Evolutionary conservation across 2,329 filamentous ascomycete species (phyloP).

Genomic region (Zarea fungicola): DNA sequence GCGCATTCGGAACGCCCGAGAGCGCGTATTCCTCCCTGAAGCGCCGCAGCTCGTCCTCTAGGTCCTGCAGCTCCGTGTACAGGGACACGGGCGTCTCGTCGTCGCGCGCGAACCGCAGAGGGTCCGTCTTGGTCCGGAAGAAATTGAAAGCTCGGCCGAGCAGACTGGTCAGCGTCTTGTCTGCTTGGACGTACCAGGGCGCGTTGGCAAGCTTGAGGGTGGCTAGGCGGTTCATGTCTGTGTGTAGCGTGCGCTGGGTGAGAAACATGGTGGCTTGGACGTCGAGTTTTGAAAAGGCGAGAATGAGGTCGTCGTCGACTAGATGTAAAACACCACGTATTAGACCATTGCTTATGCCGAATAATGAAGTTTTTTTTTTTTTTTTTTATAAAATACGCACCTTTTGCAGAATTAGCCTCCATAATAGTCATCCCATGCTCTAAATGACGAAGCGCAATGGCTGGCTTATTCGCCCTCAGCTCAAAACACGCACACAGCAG

Average conservation of each 20-base stretch:
- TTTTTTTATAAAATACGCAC: not conserved
- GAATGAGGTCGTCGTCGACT: conserved; percentile 10
- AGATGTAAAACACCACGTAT: not conserved
- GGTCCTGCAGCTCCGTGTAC: not conserved
- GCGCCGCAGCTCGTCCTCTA: not conserved
- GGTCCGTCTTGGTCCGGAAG: not conserved
- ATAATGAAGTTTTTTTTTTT: not conserved
- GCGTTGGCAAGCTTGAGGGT: not conserved
- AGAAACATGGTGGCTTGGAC: conserved; percentile 7
- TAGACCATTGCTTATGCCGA: not conserved
- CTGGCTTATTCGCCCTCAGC: conserved; percentile 4
- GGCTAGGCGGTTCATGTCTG: not conserved
- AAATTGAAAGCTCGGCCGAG: not conserved
- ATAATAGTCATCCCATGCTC: conserved; percentile 9
- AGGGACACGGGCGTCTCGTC: not conserved
- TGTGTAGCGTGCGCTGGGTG: not conserved
- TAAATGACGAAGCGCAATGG: conserved; percentile 12
- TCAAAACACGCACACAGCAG: conserved; percentile 14
- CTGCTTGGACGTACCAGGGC: not conserved
- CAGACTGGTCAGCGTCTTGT: not conserved
- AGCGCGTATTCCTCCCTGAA: not conserved
- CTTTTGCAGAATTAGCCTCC: not conserved
- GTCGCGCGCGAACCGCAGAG: not conserved
- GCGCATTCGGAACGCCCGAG: not conserved
- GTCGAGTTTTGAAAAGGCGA: conserved; percentile 11